Conservation (phyloP, 352 stramenopile genomes). For the Phytopythium montanum region DNA sequence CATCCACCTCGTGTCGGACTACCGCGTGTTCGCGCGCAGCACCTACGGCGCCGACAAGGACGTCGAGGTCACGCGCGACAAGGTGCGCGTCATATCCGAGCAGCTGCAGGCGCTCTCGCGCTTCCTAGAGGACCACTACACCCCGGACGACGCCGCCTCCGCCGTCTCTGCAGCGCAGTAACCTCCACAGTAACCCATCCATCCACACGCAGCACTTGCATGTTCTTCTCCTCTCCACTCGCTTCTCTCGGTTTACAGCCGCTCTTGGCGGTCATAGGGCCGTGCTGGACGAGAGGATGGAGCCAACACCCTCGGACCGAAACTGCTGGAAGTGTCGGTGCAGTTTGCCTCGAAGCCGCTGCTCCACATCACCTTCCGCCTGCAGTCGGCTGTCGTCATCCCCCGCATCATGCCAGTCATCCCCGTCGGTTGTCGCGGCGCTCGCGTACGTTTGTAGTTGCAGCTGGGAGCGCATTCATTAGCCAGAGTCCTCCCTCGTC, state of each 20-base stretch:
- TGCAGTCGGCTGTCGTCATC: conserved; percentile 29
- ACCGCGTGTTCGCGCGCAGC: conserved; percentile 77
- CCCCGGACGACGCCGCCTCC: neutral
- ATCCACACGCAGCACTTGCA: neutral
- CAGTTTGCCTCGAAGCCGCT: conserved; percentile 34
- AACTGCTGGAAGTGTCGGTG: conserved; percentile 65
- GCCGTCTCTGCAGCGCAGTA: neutral
- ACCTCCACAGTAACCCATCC: neutral
- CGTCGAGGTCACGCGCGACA: conserved; percentile 68
- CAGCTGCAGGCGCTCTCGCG: conserved; percentile 71
- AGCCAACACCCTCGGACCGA: conserved; percentile 11
- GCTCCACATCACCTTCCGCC: conserved; percentile 27
- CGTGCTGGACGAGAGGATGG: neutral
- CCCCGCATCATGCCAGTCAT: conserved; percentile 10
- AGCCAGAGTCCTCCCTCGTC: neutral
- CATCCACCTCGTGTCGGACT: conserved; percentile 84
- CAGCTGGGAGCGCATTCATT: conserved; percentile 7
- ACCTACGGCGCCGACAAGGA: conserved; percentile 85
- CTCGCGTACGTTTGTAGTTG: conserved; percentile 18
- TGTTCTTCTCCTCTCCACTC: too few species aligned
- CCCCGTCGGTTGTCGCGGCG: conserved; percentile 11
- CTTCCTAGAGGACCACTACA: conserved; percentile 75
- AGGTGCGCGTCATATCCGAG: conserved; percentile 75
- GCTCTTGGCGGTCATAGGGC: conserved; percentile 6
- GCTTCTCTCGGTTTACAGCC: neutral